Percentiles rank a stretch among this genome's conserved stretches.
These are phyloP conservation scores for Mucuna pruriens DNA, from an alignment of 306 rosid genomes.

Conservation along the genomic window DNA sequence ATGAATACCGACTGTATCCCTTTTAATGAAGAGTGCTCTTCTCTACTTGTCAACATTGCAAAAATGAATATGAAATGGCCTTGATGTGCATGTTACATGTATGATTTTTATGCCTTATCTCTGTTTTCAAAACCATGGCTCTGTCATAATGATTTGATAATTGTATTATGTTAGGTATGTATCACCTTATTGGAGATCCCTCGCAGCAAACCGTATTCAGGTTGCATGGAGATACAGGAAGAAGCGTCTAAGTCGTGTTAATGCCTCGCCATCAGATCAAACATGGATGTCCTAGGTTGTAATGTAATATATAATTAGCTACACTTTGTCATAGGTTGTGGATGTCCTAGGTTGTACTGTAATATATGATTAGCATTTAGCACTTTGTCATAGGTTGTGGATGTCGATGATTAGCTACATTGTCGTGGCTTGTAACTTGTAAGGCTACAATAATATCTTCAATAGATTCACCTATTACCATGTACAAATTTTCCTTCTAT, in stretches of 20 bases:
- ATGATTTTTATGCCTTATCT: not conserved
- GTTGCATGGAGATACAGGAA: conserved; percentile 82
- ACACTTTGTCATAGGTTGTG: not conserved
- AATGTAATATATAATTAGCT: not conserved
- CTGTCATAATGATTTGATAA: conserved; percentile 4
- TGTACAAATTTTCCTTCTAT: not conserved
- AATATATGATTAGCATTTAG: not conserved
- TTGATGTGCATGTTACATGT: not conserved
- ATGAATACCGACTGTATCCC: too few species aligned
- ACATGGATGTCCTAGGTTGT: not conserved
- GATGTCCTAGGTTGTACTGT: not conserved
- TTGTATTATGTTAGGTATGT: conserved; percentile 55
- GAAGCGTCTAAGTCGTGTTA: conserved; percentile 58
- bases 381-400: not conserved
- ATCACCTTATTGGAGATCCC: conserved; percentile 80
- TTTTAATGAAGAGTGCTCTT: not conserved
- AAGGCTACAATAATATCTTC: not conserved
- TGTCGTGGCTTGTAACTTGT: not conserved
- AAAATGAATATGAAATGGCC: not conserved
- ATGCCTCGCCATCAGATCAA: conserved; percentile 21
- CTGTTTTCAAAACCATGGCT: conserved; percentile 6
- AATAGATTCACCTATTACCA: not conserved
- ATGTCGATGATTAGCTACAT: not conserved
- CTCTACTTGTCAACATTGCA: not conserved
- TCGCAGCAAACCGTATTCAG: conserved; percentile 75